Evolutionary conservation across 169 alveolate species (phyloP), one percentile per base, ranked within the genome.

Genomic region (Plasmodium ovale): DNA sequence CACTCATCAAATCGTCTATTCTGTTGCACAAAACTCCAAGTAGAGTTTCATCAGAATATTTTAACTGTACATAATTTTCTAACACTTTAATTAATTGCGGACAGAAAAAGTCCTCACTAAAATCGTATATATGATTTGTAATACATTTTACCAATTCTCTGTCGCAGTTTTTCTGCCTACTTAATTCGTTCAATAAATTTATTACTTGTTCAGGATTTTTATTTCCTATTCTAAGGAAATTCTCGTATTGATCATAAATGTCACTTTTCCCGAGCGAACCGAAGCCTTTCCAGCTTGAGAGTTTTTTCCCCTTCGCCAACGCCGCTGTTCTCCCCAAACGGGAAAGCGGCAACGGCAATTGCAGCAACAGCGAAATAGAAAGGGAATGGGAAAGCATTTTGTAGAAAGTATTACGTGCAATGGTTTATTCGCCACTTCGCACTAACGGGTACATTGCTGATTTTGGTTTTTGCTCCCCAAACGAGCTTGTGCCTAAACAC

Each of bases 11-110:
- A 25, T 79, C 89, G 4, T 51, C 77, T 10, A 79, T 70, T 51
- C 89, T 27, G 60, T 64, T 62, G 29, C 65, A 79, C 25, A 79
- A 54, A 21, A 79, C 42, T 1, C 84, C 89, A 31, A 79, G 82
- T 65, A 79, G n/a, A 10, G 84, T 79, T 2, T 79, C 89, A 79
- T 79, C 77, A 3, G 89, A 79, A 70, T 79, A 79, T 79, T 79
- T 79, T 79, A 79, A 65, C 42, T 65, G 62, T 23, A 69, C 82
- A 69, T 79, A 79, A 35, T 35, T 65, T 65, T 79, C 82, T 51
- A 79, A 79, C 35, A 79, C 16, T 25, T 79, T 53, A 16, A 79
- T 44, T 70, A 79, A 35, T 70, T 79, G 89, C 1, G 89, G 89
- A 19, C 84, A 54, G 33, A 79, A 79, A 39, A 51, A 79, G 25